Evolutionary conservation across 2,329 filamentous ascomycete species (phyloP), one percentile per base, ranked within the genome.

Genomic region (Bipolaris oryzae): DNA sequence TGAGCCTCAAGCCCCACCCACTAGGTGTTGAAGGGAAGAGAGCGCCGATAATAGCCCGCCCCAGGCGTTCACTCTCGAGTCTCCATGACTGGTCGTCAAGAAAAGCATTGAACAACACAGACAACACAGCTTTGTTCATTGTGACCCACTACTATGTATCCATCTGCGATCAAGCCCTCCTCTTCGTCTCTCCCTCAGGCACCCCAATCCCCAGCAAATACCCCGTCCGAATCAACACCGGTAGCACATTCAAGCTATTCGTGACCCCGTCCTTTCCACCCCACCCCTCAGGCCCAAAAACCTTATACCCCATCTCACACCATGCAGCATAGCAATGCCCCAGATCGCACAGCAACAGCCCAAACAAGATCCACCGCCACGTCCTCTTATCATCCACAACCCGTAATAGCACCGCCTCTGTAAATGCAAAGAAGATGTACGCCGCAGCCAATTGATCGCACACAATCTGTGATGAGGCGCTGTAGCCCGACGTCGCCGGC

Each of bases 361-460:
- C 87, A 25, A 88, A 76, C 7, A 93, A 78, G 11, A 93, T 79
- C 1, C 84, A 81, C 61, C 79, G 82, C 90, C 90, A 94, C 45
- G 92, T 88, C 20, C 80, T 79, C 21, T 88, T 69, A 73, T 92
- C 87, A 31, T 80, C 79, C 7, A 89, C 89, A 7, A 85, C 81
- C 25, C 90, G 86, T 60, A 94, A 81, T 10, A 93, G 87, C 18
- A 92, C 76, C 1, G 87, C 89, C 76, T 94, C 89, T 77, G 89
- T 91, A 69, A 93, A 78, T 25, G 90, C 87, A 76, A 93, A 92
- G 55, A 91, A 83, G 37, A 92, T 73, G 77, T 92, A 94, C 51
- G 91, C 80, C 71, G 91, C 91, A 21, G 88, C 89, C 37, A 94
- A 84, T 77, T 93, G 90, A 34, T 87, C 85, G 68, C 92, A 81